Evolutionary conservation across 2,329 filamentous ascomycete genomes (phyloP).

Genomic region (Fusarium scirpi): DNA sequence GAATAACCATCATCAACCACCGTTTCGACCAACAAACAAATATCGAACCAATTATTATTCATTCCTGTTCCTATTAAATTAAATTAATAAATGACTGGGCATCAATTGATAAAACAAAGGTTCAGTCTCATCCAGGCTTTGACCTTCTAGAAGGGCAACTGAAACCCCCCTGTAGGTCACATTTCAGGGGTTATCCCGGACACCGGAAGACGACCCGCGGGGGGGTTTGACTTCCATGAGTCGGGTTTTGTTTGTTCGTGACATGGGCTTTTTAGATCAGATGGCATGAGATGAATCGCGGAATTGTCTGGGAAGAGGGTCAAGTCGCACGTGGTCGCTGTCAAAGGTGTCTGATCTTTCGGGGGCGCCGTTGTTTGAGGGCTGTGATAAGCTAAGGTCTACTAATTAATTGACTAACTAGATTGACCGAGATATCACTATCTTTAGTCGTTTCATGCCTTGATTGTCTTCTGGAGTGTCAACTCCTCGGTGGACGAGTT

Average conservation of each 20-base stretch:
- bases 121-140: slow-evolving; percentile 29
- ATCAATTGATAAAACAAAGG: slow-evolving; percentile 16
- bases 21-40: slow-evolving; percentile 32
- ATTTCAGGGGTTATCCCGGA: slow-evolving; percentile 33
- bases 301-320: slow-evolving; percentile 7
- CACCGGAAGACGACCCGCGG: slow-evolving; percentile 43
- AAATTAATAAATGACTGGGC: slow-evolving; percentile 35
- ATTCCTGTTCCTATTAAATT: not conserved
- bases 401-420: slow-evolving; percentile 18
- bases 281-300: slow-evolving; percentile 14
- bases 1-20: slow-evolving; percentile 18
- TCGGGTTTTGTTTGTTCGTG: slow-evolving; percentile 16
- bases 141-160: slow-evolving; percentile 44
- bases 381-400: not conserved
- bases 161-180: slow-evolving; percentile 31
- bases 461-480: not conserved
- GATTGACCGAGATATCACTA: slow-evolving; percentile 18
- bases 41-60: slow-evolving; percentile 28
- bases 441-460: slow-evolving; percentile 21
- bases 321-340: slow-evolving; percentile 38
- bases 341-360: slow-evolving; percentile 22
- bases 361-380: slow-evolving; percentile 14
- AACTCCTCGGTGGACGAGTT: not conserved
- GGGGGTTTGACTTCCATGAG: slow-evolving; percentile 22
- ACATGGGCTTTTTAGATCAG: not conserved